These are phyloP conservation scores for Ploettnerulaceae sp. DNA, from an alignment of 2,329 filamentous ascomycete genomes.

Conservation along the genomic window DNA sequence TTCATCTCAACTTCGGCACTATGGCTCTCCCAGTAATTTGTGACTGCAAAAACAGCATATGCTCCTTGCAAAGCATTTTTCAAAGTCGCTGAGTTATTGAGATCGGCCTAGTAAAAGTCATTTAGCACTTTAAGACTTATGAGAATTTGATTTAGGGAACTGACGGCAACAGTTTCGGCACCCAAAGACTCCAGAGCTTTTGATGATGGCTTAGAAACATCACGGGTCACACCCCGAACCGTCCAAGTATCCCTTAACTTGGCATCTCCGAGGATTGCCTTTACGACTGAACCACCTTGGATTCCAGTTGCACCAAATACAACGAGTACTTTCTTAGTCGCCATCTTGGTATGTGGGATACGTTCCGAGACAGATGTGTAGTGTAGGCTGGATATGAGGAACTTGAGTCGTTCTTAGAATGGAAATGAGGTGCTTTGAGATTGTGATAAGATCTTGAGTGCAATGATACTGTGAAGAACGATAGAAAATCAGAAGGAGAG, in stretches of 20 bases:
- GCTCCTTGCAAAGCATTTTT: slow-evolving; percentile 31
- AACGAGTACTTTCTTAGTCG: slow-evolving; percentile 38
- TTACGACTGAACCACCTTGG: slow-evolving; percentile 50
- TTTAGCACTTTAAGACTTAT: neutral
- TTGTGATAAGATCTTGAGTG: neutral
- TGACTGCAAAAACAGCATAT: slow-evolving; percentile 33
- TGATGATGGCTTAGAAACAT: slow-evolving; percentile 39
- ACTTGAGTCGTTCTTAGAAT: no score
- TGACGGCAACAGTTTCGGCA: slow-evolving; percentile 40
- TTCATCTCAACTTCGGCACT: slow-evolving; percentile 39
- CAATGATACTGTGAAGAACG: neutral
- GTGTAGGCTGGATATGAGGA: neutral
- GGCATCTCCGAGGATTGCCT: slow-evolving; percentile 44
- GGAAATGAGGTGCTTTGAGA: no score
- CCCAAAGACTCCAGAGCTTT: slow-evolving; percentile 39
- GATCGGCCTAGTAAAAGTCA: slow-evolving; percentile 33
- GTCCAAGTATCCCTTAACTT: slow-evolving; percentile 37
- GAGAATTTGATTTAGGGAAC: slow-evolving; percentile 8
- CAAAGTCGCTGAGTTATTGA: slow-evolving; percentile 40
- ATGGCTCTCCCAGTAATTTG: slow-evolving; percentile 35
- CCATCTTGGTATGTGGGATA: slow-evolving; percentile 17
- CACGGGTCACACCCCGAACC: slow-evolving; percentile 46
- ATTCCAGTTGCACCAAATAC: slow-evolving; percentile 47
- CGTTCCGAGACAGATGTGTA: neutral
- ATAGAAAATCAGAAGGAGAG: neutral